These are phyloP conservation scores for Fusarium sp. DNA, from an alignment of 2,329 filamentous ascomycete species.

Conservation along the genomic window DNA sequence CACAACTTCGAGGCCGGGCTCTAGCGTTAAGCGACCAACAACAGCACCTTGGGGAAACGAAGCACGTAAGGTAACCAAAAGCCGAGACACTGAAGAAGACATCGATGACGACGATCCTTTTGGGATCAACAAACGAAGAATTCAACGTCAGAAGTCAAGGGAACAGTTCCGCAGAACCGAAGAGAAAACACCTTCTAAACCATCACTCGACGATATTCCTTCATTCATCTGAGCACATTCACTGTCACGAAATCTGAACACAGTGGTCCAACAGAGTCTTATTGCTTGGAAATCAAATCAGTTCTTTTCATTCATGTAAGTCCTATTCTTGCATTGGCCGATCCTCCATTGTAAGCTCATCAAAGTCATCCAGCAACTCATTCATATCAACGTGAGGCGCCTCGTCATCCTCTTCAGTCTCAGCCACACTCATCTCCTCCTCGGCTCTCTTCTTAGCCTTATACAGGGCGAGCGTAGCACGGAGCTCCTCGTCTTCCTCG, in stretches of 20 bases:
- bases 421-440: slow-evolving; percentile 74
- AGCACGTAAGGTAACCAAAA: background rate
- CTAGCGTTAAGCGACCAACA: background rate
- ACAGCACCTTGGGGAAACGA: slow-evolving; percentile 7
- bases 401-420: slow-evolving; percentile 72
- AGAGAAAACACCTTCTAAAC: slow-evolving; percentile 20
- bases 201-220: slow-evolving; percentile 49
- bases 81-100: slow-evolving; percentile 19
- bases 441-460: slow-evolving; percentile 70
- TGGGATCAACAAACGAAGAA: slow-evolving; percentile 47
- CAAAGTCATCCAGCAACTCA: slow-evolving; percentile 90
- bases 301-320: slow-evolving; percentile 40
- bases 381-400: slow-evolving; percentile 80
- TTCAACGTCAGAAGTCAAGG: slow-evolving; percentile 46
- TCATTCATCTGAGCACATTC: slow-evolving; percentile 47
- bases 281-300: slow-evolving; percentile 23
- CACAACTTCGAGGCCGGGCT: slow-evolving; percentile 1
- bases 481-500: slow-evolving; percentile 91
- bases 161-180: slow-evolving; percentile 41
- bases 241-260: background rate
- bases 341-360: slow-evolving; percentile 70
- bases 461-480: slow-evolving; percentile 86
- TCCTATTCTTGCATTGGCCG: slow-evolving; percentile 49
- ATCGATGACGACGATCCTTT: slow-evolving; percentile 51
- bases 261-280: background rate